Evolutionary conservation across 2,329 filamentous ascomycete species (phyloP).

Genomic region (Colletotrichum viniferum): DNA sequence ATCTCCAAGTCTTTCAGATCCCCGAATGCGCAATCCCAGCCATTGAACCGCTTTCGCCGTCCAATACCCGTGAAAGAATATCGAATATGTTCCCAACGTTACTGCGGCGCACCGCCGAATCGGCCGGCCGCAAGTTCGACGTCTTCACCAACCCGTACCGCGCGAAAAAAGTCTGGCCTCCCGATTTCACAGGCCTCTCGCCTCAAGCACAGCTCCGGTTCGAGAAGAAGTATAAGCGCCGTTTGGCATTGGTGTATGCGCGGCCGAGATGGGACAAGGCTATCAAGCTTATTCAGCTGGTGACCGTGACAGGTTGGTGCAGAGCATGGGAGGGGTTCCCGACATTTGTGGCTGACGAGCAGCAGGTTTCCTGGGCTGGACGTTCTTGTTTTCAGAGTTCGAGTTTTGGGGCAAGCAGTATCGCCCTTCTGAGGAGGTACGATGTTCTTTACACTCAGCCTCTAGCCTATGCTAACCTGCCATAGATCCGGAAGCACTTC

Average conservation of each 20-base stretch:
- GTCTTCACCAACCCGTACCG: slow-evolving; percentile 62
- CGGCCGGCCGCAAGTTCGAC: slow-evolving; percentile 26
- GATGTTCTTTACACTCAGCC: neutral
- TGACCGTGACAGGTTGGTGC: slow-evolving; percentile 58
- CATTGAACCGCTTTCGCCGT: neutral
- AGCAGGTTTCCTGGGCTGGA: slow-evolving; percentile 40
- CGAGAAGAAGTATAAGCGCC: slow-evolving; percentile 78
- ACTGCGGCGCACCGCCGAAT: slow-evolving; percentile 29
- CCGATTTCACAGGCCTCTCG: slow-evolving; percentile 73
- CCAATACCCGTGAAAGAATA: neutral
- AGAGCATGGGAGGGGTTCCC: neutral
- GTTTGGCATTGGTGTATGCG: slow-evolving; percentile 64
- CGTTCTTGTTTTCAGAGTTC: slow-evolving; percentile 47
- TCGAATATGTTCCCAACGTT: slow-evolving; percentile 38
- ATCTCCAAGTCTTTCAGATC: neutral
- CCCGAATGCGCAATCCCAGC: neutral
- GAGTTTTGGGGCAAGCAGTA: slow-evolving; percentile 48
- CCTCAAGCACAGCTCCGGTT: slow-evolving; percentile 77
- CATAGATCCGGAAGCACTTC: slow-evolving; percentile 40
- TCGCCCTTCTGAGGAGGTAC: slow-evolving; percentile 46
- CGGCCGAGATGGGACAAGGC: slow-evolving; percentile 69
- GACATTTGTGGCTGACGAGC: slow-evolving; percentile 8
- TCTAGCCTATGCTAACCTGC: neutral
- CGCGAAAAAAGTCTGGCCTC: slow-evolving; percentile 78
- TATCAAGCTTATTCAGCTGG: slow-evolving; percentile 68